phyloP scores from a whole-genome alignment of 441 rosid genomes.

The Melastoma candidum region DNA sequence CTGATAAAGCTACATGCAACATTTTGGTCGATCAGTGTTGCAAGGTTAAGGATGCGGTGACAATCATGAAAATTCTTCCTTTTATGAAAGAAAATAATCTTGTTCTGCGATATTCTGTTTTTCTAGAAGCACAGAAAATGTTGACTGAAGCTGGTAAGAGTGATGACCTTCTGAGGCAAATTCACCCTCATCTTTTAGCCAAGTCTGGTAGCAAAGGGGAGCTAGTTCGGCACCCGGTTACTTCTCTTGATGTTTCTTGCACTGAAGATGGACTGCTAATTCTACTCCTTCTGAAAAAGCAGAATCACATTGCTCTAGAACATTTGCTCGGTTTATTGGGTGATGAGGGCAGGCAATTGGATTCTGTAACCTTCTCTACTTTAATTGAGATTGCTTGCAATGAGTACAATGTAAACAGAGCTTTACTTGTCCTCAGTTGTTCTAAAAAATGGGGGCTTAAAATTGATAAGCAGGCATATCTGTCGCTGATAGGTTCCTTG shows the following conservation, averaged over 20 bases:
- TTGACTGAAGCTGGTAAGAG: conserved; percentile 38
- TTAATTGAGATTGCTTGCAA: conserved; percentile 36
- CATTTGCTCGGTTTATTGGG: conserved; percentile 30
- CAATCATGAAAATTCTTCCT: conserved; percentile 39
- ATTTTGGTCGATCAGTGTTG: conserved; percentile 67
- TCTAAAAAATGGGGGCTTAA: conserved; percentile 34
- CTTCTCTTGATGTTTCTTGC: conserved; percentile 18
- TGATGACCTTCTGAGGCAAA: conserved; percentile 48
- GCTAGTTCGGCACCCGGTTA: conserved; percentile 7
- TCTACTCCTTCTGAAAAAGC: conserved; percentile 46
- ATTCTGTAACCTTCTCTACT: conserved; percentile 35
- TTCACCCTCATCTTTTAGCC: conserved; percentile 51
- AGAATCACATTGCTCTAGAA: conserved; percentile 53
- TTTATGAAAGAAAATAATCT: conserved; percentile 51
- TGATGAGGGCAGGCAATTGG: conserved; percentile 30
- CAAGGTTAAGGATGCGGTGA: conserved; percentile 31
- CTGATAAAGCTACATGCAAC: conserved; percentile 89
- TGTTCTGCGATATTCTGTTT: conserved; percentile 60
- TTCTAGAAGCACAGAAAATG: conserved; percentile 41
- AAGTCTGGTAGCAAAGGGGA: conserved; percentile 20
- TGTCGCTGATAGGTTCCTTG: conserved; percentile 41
- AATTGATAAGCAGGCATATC: conserved; percentile 46
- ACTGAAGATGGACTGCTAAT: conserved; percentile 31
- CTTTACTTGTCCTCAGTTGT: conserved; percentile 54
- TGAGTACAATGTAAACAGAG: conserved; percentile 37